Evolutionary conservation across 1,139 yeast species (phyloP), one percentile per base, ranked within the genome.

Genomic region (Groenewaldozyma auringiensis): DNA sequence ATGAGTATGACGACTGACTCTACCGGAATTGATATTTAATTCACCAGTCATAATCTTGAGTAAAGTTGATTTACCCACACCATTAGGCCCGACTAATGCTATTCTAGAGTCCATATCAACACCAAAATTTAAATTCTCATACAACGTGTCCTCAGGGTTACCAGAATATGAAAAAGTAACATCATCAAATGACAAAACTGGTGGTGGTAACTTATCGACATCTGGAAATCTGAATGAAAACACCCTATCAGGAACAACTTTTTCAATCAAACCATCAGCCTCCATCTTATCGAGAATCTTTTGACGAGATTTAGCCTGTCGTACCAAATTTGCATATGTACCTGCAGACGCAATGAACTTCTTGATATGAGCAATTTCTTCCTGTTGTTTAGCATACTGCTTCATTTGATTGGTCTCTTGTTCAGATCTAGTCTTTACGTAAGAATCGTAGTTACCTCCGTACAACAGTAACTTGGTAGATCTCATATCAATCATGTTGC

Each of bases 271-370:
- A 65, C 98, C 99, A 67, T 92, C 98, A 58, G 98, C 98, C 73
- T 92, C 98, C 98, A 92, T 94, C 81, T 94, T 94, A 72, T 92
- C 98, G 70, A 92, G 78, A 66, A 92, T 94, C 82, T 94, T 92
- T 78, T 94, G 98, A 74, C 97, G 87, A 41, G 98, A 92, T 71
- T 92, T 92, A 54, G 99, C 99, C 74, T 92, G 98, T 70, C 85
- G 86, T 50, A 94, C 98, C 76, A 92, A 78, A 73, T 94, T 94
- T 53, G 99, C 98, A 73, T 92, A 94, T 50, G 98, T 94, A 89
- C 99, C 98, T 53, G 98, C 98, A 58, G 96, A 85, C 45, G 98
- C 98, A 73, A 92, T 94, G 67, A 92, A 92, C 74, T 92, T 92
- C 78, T 92, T 94, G 70, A 94, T 94, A 70, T 92, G 98, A 40